Percentiles rank a stretch among this genome's conserved stretches.
Evolutionary conservation across 306 rosid species (phyloP).

Genomic region (Quercus alba): DNA sequence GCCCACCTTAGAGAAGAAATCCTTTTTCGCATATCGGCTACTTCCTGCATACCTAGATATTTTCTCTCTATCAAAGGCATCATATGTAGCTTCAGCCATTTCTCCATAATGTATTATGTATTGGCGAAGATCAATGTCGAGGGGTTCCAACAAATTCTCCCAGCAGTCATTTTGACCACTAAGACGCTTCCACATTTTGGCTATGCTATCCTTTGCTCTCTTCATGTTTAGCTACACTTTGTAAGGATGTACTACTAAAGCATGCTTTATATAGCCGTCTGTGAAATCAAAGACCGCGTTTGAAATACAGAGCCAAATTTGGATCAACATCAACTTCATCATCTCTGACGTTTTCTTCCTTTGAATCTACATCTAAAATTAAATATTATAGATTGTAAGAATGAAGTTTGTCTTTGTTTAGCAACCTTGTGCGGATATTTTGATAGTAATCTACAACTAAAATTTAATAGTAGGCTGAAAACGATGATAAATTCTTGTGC

Average conservation of each 20-base stretch:
- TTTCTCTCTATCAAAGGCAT: conserved; percentile 57
- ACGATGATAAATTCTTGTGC: no score
- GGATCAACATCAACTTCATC: neutral
- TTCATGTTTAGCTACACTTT: conserved; percentile 23
- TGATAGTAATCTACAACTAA: no score
- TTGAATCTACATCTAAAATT: neutral
- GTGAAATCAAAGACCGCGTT: conserved; percentile 19
- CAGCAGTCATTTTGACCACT: conserved; percentile 61
- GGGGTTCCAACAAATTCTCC: conserved; percentile 58
- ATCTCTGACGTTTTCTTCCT: neutral
- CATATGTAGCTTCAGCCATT: conserved; percentile 63
- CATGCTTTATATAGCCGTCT: conserved; percentile 22
- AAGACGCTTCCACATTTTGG: conserved; percentile 35
- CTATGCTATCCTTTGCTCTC: conserved; percentile 36
- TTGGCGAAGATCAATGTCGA: conserved; percentile 57
- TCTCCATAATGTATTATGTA: conserved; percentile 65
- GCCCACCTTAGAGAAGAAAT: conserved; percentile 49
- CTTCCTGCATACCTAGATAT: conserved; percentile 53
- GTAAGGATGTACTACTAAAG: neutral
- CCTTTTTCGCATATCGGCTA: conserved; percentile 34
- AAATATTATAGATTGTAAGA: neutral
- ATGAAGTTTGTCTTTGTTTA: neutral
- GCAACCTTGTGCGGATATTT: no score
- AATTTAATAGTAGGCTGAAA: no score
- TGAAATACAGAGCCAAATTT: neutral